Evolutionary conservation across 73 alveolate species (phyloP), one percentile per base, ranked within the genome.

Genomic region (Blepharisma stoltei): DNA sequence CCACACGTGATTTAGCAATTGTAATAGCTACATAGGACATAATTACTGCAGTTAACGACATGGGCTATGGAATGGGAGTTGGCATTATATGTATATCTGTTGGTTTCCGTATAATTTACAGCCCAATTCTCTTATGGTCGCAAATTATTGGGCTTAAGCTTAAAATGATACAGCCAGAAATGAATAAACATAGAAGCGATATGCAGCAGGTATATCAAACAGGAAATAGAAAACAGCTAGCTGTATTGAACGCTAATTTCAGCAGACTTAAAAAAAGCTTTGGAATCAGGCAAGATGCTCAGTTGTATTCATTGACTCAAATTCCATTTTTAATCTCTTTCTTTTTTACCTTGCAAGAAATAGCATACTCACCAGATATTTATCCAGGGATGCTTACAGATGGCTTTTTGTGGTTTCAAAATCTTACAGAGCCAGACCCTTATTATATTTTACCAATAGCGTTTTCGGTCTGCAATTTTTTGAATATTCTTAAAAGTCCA

Each of bases 361-460:
- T 90, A 8, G 43, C 93, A 0, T 92, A 78, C 27, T 79, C 87
- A 48, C 86, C 81, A 23, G 98, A 92, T 53, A 52, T 54, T 20
- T 54, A 71, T 60, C 90, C 94, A 25, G 84, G 86, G 44, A 76
- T 92, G 27, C 83, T 77, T 45, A 90, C 95, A 23, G 91, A 90
- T 48, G 98, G 98, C 55, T 87, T 90, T 75, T 81, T 92, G 55
- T 92, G 98, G 98, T 92, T 92, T 53, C 83, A 90, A 77, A 94
- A 92, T 83, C 86, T 92, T 6, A 69, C 92, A 14, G 94, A 93
- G 11, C 90, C 95, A 52, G 98, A 92, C 81, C 98, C 98, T 21
- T 90, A 84, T 55, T 89, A 90, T 14, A 81, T 90, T 43, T 81
- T 92, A 41, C 98, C 98, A 9, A 54, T 90, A 6, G 53, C 86